These are phyloP conservation scores for Podaxis sp. DNA, from an alignment of 768 basidiomycete species.

Conservation along the genomic window DNA sequence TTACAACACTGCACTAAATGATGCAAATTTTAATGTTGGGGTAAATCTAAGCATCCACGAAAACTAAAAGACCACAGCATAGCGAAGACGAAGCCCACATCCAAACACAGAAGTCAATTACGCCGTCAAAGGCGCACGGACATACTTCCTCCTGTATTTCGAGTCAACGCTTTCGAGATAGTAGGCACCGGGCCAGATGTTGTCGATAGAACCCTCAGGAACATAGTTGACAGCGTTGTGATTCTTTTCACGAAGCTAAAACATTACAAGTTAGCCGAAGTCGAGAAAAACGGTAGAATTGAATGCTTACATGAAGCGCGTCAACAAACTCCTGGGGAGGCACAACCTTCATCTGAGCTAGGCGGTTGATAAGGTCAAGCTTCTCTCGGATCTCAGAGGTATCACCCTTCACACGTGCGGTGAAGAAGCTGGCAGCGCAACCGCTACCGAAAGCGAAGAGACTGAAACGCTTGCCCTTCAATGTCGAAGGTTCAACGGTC, in stretches of 20 bases:
- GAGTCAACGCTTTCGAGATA: slow-evolving; percentile 90
- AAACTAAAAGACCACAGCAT: neutral
- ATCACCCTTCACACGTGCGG: slow-evolving; percentile 83
- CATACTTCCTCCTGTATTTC: slow-evolving; percentile 91
- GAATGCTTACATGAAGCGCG: slow-evolving; percentile 60
- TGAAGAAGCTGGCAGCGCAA: slow-evolving; percentile 94
- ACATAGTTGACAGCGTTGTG: slow-evolving; percentile 87
- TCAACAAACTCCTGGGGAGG: slow-evolving; percentile 91
- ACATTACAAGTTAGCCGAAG: slow-evolving; percentile 6
- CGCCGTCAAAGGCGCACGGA: slow-evolving; percentile 38
- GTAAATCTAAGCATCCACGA: slow-evolving; percentile 11
- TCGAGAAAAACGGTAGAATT: slow-evolving; percentile 2
- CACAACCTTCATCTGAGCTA: slow-evolving; percentile 86
- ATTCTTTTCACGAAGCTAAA: slow-evolving; percentile 90
- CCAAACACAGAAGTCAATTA: slow-evolving; percentile 23
- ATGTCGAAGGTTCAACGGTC: slow-evolving; percentile 62
- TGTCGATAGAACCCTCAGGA: slow-evolving; percentile 82
- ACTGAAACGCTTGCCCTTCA: slow-evolving; percentile 81
- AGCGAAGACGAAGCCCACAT: neutral
- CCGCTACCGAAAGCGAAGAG: slow-evolving; percentile 98
- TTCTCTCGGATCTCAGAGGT: slow-evolving; percentile 78
- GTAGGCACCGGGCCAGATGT: slow-evolving; percentile 93
- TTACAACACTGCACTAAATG: slow-evolving; percentile 12
- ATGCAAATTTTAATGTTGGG: slow-evolving; percentile 9
- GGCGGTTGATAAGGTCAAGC: slow-evolving; percentile 75